Evolutionary conservation across 257 asterid genomes (phyloP), one percentile per base, ranked within the genome.

Genomic region (Ajuga chamaepitys): DNA sequence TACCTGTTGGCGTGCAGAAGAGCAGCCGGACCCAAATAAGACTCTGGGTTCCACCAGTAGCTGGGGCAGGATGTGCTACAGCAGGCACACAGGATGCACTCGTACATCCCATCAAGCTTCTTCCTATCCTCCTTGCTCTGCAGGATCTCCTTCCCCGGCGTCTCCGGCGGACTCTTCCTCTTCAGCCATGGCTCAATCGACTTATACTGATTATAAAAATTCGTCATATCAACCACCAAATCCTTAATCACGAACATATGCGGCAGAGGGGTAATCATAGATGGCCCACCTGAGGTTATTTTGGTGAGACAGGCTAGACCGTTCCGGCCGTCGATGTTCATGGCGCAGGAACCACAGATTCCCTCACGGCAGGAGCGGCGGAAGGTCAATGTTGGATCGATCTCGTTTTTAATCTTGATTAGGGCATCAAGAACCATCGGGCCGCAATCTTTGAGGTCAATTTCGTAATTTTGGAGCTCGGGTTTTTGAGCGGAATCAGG

Each of bases 11-110:
- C 96, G 17, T 93, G 98, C 63, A 93, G 87, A 65, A 93, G 97
- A 28, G 97, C 94, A 13, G 98, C 97, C 0, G 98, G 98, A 14
- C 98, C 98, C 75, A 93, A 84, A 81, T 93, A 93, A 26, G 94
- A 73, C 80, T 93, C 98, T 7, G 98, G 98, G 67, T 93, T 93
- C 98, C 98, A 93, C 98, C 98, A 89, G 73, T 93, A 93, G 75
- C 98, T 93, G 7, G 98, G 96, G 74, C 98, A 93, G 13, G 95
- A 85, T 24, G 97, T 87, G 75, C 97, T 89, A 40, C 98, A 89
- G 82, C 98, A 93, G 51, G 97, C 97, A 44, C 98, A 93, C 22
- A 93, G 80, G 74, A 93, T 93, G 66, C 98, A 93, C 75, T n/a
- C n/a, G 30, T 92, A 92, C 96, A 92, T 92, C 46, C 98, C 97